These are phyloP conservation scores for bread wheat (Triticum aestivum) DNA, from an alignment of 176 grass and related monocot genomes.

Conservation along the genomic window DNA sequence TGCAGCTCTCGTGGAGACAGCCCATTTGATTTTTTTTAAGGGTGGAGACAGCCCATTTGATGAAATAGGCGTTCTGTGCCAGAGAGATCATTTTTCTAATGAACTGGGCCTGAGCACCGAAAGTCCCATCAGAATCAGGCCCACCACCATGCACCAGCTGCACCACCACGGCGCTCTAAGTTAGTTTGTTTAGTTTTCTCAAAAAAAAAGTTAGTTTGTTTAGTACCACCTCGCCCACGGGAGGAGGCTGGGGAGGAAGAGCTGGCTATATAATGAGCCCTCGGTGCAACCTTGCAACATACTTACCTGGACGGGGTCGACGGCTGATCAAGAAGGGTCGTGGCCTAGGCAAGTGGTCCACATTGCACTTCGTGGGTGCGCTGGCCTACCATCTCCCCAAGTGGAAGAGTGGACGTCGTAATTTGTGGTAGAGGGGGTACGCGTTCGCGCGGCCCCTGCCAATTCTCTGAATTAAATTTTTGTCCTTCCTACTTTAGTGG, in stretches of 20 bases:
- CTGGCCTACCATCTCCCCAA: constrained; percentile 41
- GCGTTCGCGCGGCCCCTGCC: constrained; percentile 42
- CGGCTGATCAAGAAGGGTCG: background rate
- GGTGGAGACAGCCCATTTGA: too few relatives aligned
- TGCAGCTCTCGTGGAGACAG: too few relatives aligned
- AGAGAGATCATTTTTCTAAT: too few relatives aligned
- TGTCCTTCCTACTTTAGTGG: too few relatives aligned
- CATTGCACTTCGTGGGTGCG: constrained; percentile 32
- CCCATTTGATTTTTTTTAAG: too few relatives aligned
- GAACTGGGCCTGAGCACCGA: too few relatives aligned
- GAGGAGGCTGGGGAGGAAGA: background rate
- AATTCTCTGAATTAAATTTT: background rate
- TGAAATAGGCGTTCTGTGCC: too few relatives aligned
- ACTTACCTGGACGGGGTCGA: constrained; percentile 47
- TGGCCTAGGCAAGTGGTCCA: constrained; percentile 9
- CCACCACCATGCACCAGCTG: too few relatives aligned
- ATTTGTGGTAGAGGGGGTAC: constrained; percentile 54
- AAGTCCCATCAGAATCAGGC: too few relatives aligned
- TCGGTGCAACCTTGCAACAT: too few relatives aligned
- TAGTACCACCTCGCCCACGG: background rate
- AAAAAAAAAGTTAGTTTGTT: background rate
- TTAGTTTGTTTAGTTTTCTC: background rate
- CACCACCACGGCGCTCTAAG: too few relatives aligned
- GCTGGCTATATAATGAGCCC: background rate
- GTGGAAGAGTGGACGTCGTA: constrained; percentile 49